Percentiles rank a stretch among this genome's conserved stretches.
phyloP scores from a whole-genome alignment of 805 yeast genomes.

The Saturnispora hagleri region DNA sequence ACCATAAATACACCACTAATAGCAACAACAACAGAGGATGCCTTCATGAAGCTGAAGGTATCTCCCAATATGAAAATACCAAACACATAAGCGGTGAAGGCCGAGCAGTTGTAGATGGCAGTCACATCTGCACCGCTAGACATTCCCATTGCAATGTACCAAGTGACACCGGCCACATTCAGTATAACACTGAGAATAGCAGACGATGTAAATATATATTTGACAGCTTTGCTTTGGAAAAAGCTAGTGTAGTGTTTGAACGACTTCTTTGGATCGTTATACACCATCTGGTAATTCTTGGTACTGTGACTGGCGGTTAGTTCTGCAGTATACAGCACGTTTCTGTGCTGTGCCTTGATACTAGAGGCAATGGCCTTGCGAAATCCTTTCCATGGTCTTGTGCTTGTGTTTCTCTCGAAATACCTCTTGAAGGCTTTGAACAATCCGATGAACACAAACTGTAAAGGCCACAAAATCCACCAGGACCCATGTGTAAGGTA shows the following conservation, averaged over 20 bases:
- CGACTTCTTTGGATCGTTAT: slow-evolving; percentile 24
- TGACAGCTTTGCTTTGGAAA: slow-evolving; percentile 36
- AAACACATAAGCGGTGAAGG: slow-evolving; percentile 79
- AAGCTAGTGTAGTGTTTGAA: slow-evolving; percentile 27
- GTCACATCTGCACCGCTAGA: slow-evolving; percentile 82
- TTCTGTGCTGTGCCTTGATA: slow-evolving; percentile 35
- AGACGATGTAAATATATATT: slow-evolving; percentile 37
- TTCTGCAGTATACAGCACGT: slow-evolving; percentile 32
- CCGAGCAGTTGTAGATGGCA: slow-evolving; percentile 84
- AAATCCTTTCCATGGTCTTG: slow-evolving; percentile 27
- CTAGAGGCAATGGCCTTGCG: slow-evolving; percentile 27
- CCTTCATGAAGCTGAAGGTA: slow-evolving; percentile 51
- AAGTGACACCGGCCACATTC: slow-evolving; percentile 69
- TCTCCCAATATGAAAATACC: slow-evolving; percentile 70
- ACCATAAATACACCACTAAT: slow-evolving; percentile 68
- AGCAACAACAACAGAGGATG: slow-evolving; percentile 61
- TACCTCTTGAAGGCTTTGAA: slow-evolving; percentile 33
- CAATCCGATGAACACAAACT: slow-evolving; percentile 40
- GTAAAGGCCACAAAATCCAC: slow-evolving; percentile 66
- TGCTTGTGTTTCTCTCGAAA: slow-evolving; percentile 11
- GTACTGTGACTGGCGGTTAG: slow-evolving; percentile 23
- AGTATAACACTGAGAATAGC: slow-evolving; percentile 45
- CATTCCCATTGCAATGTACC: slow-evolving; percentile 78
- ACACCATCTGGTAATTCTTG: slow-evolving; percentile 21
- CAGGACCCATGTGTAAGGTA: slow-evolving; percentile 70